These are phyloP conservation scores for Athelia psychrophila DNA, from an alignment of 1,284 basidiomycete species.

Conservation along the genomic window DNA sequence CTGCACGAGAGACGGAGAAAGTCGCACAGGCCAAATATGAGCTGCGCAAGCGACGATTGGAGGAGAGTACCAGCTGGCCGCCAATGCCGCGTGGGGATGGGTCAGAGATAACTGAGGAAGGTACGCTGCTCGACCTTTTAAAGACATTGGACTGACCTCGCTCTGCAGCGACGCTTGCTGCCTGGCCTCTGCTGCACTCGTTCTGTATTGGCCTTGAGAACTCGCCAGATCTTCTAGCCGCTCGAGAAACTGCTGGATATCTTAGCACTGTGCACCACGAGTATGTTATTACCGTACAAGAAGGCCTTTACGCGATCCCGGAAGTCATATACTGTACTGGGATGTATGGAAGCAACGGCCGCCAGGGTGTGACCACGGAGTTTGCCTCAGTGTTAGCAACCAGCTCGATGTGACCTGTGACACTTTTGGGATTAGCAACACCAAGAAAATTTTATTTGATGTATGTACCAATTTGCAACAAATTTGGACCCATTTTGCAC, in stretches of 20 bases:
- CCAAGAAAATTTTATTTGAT: no score
- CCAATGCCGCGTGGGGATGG: slow-evolving; percentile 47
- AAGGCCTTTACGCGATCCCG: slow-evolving; percentile 95
- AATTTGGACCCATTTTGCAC: no score
- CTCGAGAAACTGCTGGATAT: slow-evolving; percentile 91
- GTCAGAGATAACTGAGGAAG: slow-evolving; percentile 46
- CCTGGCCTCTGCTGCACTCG: slow-evolving; percentile 97
- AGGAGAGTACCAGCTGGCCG: slow-evolving; percentile 53
- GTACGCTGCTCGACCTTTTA: slow-evolving; percentile 32
- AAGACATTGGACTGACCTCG: slow-evolving; percentile 2
- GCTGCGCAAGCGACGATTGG: slow-evolving; percentile 56
- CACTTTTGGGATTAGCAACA: no score
- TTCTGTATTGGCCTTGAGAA: slow-evolving; percentile 97
- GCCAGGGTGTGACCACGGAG: no score
- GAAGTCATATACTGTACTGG: no score
- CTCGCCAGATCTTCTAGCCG: slow-evolving; percentile 94
- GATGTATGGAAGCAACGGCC: no score
- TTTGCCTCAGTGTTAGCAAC: no score
- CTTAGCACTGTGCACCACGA: slow-evolving; percentile 97
- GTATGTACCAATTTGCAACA: no score
- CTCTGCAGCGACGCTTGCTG: slow-evolving; percentile 61
- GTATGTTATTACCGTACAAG: slow-evolving; percentile 98
- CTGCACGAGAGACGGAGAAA: slow-evolving; percentile 96
- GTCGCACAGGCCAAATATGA: slow-evolving; percentile 80
- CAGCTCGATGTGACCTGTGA: no score